Conservation (phyloP, 2,329 filamentous ascomycete species). For the Monosporascus sp. region DNA sequence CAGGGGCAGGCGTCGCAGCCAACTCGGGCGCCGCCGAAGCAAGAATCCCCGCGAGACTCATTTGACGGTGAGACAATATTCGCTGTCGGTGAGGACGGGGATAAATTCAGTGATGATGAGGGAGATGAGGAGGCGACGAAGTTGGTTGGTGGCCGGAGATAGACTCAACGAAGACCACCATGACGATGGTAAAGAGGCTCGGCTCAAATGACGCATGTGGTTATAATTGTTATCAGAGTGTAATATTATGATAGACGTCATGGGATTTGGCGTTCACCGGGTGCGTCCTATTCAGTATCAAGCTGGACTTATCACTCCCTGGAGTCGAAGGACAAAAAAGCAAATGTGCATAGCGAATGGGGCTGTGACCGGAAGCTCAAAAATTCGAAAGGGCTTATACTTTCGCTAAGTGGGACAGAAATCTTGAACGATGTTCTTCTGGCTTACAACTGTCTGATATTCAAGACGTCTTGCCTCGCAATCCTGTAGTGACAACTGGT, state of each 20-base stretch:
- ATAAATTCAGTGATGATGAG: conserved; percentile 77
- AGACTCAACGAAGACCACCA: conserved; percentile 2
- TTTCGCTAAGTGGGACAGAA: no score
- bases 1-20: conserved; percentile 13
- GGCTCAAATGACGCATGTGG: neutral
- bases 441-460: no score
- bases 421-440: no score
- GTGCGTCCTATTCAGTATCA: no score
- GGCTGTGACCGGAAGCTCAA: no score
- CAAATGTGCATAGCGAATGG: no score
- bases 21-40: conserved; percentile 17
- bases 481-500: no score
- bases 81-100: conserved; percentile 78
- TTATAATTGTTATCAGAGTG: neutral
- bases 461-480: no score
- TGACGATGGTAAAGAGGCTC: neutral
- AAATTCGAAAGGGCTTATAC: no score
- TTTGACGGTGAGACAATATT: conserved; percentile 89
- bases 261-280: neutral
- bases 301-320: no score
- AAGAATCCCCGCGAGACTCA: conserved; percentile 53
- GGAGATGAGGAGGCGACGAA: conserved; percentile 51
- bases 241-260: neutral
- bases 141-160: conserved; percentile 44
- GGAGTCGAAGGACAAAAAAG: no score